Conservation (phyloP, 2,329 filamentous ascomycete species). For the Thelonectria discophora region DNA sequence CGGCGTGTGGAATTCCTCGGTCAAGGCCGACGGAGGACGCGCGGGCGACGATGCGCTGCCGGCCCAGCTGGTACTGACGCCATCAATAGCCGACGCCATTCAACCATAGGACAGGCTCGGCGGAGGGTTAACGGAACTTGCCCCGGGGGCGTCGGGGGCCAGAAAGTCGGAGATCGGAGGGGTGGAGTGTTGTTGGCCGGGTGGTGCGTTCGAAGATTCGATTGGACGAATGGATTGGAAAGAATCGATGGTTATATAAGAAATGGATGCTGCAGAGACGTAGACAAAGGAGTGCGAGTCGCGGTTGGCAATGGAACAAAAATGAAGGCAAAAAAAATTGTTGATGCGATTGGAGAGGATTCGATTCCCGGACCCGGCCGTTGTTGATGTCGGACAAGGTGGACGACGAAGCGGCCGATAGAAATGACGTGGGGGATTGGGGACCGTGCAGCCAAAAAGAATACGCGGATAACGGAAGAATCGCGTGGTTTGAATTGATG, state of each 20-base stretch:
- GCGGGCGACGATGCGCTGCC: conserved; percentile 30
- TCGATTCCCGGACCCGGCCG: not conserved
- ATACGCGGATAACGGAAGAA: conserved; percentile 13
- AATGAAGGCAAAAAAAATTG: not conserved
- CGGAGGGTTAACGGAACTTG: conserved; percentile 22
- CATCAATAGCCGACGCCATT: conserved; percentile 47
- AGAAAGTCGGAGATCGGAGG: conserved; percentile 5
- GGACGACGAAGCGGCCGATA: not conserved
- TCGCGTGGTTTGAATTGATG: conserved; percentile 13
- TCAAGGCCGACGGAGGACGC: conserved; percentile 24
- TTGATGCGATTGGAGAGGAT: conserved; percentile 7
- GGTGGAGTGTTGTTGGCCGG: not conserved
- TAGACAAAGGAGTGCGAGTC: not conserved
- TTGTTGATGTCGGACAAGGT: conserved; percentile 4
- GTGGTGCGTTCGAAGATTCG: conserved; percentile 17
- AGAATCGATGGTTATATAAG: not conserved
- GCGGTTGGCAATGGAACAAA: not conserved
- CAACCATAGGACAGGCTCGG: conserved; percentile 44
- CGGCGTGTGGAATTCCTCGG: conserved; percentile 41
- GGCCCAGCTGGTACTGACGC: conserved; percentile 34
- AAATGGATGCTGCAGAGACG: not conserved
- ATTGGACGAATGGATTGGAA: conserved; percentile 3
- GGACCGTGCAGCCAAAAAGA: conserved; percentile 7
- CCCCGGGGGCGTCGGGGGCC: conserved; percentile 2
- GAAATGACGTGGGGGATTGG: conserved; percentile 17